Evolutionary conservation across 2,329 filamentous ascomycete genomes (phyloP).

Genomic region (Fusarium circinatum): DNA sequence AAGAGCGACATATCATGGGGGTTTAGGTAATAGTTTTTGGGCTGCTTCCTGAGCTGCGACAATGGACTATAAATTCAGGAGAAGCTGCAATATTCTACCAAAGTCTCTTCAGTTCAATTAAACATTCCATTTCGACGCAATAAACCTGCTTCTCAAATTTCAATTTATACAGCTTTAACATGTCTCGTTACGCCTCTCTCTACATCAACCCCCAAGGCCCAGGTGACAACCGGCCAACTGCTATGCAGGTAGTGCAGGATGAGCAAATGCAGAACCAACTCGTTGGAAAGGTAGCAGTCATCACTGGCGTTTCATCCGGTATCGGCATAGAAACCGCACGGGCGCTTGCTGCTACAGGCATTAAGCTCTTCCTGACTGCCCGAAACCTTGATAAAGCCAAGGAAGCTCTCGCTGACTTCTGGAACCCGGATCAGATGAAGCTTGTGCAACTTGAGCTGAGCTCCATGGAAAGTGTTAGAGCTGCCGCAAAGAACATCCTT

Average conservation of each 20-base stretch:
- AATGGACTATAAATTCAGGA: not conserved
- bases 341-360: constrained; percentile 54
- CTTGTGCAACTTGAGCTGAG: constrained; percentile 38
- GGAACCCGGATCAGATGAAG: constrained; percentile 23
- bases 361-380: constrained; percentile 36
- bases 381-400: constrained; percentile 35
- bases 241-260: constrained; percentile 1
- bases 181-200: constrained; percentile 8
- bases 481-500: not conserved
- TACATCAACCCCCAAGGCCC: not conserved
- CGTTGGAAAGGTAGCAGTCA: not conserved
- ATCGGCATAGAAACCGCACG: constrained; percentile 57
- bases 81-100: too few species aligned
- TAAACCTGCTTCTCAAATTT: rapidly evolving
- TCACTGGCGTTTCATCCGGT: constrained; percentile 50
- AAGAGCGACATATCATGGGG: not conserved
- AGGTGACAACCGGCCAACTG: constrained; percentile 4
- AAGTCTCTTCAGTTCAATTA: not conserved
- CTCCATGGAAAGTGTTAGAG: constrained; percentile 20
- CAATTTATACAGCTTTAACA: not conserved
- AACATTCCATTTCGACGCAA: not conserved
- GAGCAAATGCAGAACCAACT: not conserved
- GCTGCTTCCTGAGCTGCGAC: not conserved
- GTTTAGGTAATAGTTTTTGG: too few species aligned
- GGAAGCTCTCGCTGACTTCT: constrained; percentile 11